Conservation (phyloP, 768 basidiomycete species). For the Cystofilobasidium ferigula region DNA sequence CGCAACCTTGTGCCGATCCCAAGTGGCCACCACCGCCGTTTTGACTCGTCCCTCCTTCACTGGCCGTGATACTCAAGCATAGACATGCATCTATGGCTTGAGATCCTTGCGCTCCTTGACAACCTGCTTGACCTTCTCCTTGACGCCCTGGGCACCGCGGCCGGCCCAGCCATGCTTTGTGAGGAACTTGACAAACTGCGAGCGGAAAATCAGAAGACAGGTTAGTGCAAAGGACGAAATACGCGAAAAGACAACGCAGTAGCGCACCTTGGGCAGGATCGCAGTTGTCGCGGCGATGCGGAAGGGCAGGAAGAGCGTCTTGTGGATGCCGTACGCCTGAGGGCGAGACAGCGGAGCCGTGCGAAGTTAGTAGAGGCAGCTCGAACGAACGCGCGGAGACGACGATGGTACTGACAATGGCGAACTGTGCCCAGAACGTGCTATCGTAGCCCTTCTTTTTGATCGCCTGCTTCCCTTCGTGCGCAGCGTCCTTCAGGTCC, state of each 20-base stretch:
- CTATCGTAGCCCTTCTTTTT: conserved; percentile 46
- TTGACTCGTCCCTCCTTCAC: no score
- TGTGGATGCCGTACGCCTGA: conserved; percentile 90
- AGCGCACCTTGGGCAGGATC: conserved; percentile 53
- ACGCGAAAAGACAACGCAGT: background rate
- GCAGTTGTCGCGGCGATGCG: conserved; percentile 79
- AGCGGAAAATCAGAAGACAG: no score
- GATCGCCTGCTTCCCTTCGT: conserved; percentile 9
- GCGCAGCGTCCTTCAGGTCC: conserved; percentile 18
- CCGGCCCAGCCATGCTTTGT: conserved; percentile 71
- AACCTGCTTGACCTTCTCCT: conserved; percentile 25
- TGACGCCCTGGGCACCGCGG: conserved; percentile 47
- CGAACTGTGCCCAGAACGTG: conserved; percentile 80
- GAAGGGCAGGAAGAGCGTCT: conserved; percentile 79
- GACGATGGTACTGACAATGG: conserved; percentile 32
- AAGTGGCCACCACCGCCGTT: no score
- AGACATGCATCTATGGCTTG: conserved; percentile 23
- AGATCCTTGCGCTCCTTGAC: conserved; percentile 23
- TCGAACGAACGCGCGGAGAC: background rate
- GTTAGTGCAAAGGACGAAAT: background rate
- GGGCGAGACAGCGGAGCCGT: no score
- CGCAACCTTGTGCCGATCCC: no score
- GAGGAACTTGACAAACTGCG: conserved; percentile 64
- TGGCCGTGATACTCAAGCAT: no score
- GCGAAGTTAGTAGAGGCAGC: background rate